Evolutionary conservation across 2,329 filamentous ascomycete genomes (phyloP), one percentile per base, ranked within the genome.

Genomic region (Paraconiothyrium brasiliense): DNA sequence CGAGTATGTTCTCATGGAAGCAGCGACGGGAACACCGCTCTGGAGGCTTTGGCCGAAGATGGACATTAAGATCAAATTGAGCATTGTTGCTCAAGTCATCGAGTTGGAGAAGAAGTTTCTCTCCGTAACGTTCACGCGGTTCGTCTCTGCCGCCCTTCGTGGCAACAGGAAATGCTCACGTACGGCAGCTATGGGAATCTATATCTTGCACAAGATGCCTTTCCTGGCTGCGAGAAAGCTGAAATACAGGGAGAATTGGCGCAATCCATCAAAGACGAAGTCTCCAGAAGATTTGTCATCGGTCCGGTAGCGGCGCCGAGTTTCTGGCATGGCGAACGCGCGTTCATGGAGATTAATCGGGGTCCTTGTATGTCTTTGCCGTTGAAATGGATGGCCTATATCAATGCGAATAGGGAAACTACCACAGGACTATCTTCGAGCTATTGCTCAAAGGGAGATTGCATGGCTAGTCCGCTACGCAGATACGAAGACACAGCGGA

Each of bases 321-420:
- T 16, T 79, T 78, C 63, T 81, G 76, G 80, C 69, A 68, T 7
- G 71, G 71, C 58, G 70, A 79, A 64, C 72, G 77, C 47, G 68
- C 71, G 46, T 60, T 44, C 8, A 78, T 79, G 71, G 39, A 64
- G 34, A 71, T 79, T 57, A 75, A 81, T 65, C 72, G 78, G 48
- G 79, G 80, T n/a, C 80, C 79, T 50, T 82, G 79, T 81, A 68
- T 59, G 76, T 54, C 50, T 61, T 56, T 57, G 35, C 47, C 47
- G 5, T 34, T 22, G 32, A 3, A 24, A 16, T 3, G 9, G 1
- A 34, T 8, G 14, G 6, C n/a, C 24, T 11, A 3, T 32, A 49
- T 24, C 34, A 13, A 49, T 49, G 11, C 5, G 8, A 13, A 24
- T 57, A 63, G 78, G 78, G 78, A 64, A 70, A 68, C 67, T 37